Evolutionary conservation across 169 alveolate genomes (phyloP), one percentile per base, ranked within the genome.

Genomic region (Plasmodium falciparum): DNA sequence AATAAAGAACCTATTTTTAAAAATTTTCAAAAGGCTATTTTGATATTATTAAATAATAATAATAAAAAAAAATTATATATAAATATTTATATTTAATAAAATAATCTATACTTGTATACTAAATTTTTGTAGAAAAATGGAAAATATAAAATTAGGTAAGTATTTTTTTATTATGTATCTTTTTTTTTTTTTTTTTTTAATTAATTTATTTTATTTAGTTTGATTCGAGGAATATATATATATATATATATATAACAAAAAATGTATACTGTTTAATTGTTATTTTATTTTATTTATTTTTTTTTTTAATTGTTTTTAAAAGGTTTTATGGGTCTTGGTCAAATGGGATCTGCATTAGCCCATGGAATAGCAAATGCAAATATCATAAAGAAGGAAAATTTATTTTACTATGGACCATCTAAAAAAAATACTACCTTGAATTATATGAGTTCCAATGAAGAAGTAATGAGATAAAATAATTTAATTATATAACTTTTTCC

Each of bases 331-430:
- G 92, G 92, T 39, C 52, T 86, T 22, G 92, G 92, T 3, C 54
- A 86, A 20, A 86, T 86, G 92, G 92, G 92, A 49, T 72, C 88
- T 62, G 88, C 92, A 50, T 47, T 86, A 61, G 92, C 92, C 43
- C 29, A 86, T 39, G 88, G 92, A 7, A 72, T 86, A 20, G 73
- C 71, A 17, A 69, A 58, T 13, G 22, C 85, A n/a, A 83, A 69
- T 26, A 24, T 83, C 12, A 54, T 86, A 17, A 65, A 73, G 45
- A 39, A 62, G 13, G 61, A 72, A 67, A 86, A 86, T 71, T 71
- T 86, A 61, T 86, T 71, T 67, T 86, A 86, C 56, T 45, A 86
- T 43, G 26, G 86, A 2, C 86, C 78, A 43, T 17, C 70, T 52
- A 73, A 72, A 52, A 86, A 86, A 66, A 17, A 58, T 5, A 61